phyloP scores from a whole-genome alignment of 225 moss, liverwort and hornwort genomes.

The Takakia lepidozioides region DNA sequence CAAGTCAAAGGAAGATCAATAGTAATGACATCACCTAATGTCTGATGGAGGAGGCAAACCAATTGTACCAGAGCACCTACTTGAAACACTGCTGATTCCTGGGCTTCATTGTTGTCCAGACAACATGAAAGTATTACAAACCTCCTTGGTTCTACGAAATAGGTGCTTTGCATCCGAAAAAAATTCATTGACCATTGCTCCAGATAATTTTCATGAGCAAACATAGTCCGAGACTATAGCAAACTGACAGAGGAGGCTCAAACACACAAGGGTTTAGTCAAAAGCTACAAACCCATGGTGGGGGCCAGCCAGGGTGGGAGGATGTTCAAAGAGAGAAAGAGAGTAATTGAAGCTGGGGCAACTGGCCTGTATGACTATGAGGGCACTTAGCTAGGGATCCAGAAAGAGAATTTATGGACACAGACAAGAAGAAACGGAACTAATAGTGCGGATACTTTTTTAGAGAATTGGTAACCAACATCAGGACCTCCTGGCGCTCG shows the following conservation, averaged over 20 bases:
- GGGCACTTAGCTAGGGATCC: constrained; percentile 3
- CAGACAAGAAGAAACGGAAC: not conserved
- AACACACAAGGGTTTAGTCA: not conserved
- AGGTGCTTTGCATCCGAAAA: no score
- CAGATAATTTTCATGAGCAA: no score
- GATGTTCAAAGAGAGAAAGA: constrained; percentile 6
- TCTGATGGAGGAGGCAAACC: not conserved
- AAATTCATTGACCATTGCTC: no score
- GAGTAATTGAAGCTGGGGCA: constrained; percentile 4
- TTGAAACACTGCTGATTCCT: no score
- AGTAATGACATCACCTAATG: not conserved
- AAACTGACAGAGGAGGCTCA: no score
- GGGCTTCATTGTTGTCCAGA: no score
- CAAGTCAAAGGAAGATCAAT: constrained; percentile 21
- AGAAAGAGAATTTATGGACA: constrained; percentile 3
- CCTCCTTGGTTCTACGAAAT: not conserved
- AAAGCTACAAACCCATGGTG: constrained; percentile 1
- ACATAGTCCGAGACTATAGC: no score
- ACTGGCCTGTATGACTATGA: not conserved
- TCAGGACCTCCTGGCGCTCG: constrained; percentile 56
- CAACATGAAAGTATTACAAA: no score
- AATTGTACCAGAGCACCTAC: not conserved
- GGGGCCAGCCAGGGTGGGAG: constrained; percentile 4
- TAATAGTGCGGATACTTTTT: constrained; percentile 34
- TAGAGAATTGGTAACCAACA: constrained; percentile 58